Base-by-base conservation (phyloP, 306 rosid genomes). In the Vachellia pachyceras region DNA sequence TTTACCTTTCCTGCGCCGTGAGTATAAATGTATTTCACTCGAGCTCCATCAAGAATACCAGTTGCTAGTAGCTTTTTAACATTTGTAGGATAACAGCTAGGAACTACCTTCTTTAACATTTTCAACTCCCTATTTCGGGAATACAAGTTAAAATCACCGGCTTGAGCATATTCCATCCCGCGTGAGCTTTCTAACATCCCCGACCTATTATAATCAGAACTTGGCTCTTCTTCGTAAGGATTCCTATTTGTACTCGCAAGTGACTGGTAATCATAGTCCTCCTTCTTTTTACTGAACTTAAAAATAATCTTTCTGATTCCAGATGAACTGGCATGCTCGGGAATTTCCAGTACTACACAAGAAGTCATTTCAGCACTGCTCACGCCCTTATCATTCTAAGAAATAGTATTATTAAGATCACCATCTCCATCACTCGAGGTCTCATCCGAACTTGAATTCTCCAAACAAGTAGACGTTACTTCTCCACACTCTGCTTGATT, bases 1-100 rank as follows among this genome's bases (percentile, higher is more conserved):
- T 78, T 40, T 88, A 86, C 97, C 92, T 88, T 70, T 66, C 84
- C 77, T 0, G 94, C 76, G 37, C 86, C 84, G 85, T 90, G 90
- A 46, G 73, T 40, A 68, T 41, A 68, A 9, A 90, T 77, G 82
- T 96, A 96, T 78, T 90, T 94, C 83, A 96, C 99, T 44, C 82
- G 69, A 80, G 98, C 99, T 76, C 98, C 98, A 46, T 96, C 94
- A 76, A 95, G 97, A 73, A 95, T 95, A 76, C 99, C 97, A 22
- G 98, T 93, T 69, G 92, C 85, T 63, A 95, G 79, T 9, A 95
- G 93, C 87, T 95, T 95, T 72, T 95, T 95, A 42, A 95, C 99
- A 91, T 95, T 95, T 5, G 91, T 83, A 41, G 97, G 99, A 66
- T 85, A 90, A 87, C 63, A 76, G 64, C 73, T 87, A 14, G 90